A percentile compares a stretch with the other conserved stretches of the same genome.
Conservation (phyloP, 2,329 filamentous ascomycete species). For the Paecilomyces niveus region DNA sequence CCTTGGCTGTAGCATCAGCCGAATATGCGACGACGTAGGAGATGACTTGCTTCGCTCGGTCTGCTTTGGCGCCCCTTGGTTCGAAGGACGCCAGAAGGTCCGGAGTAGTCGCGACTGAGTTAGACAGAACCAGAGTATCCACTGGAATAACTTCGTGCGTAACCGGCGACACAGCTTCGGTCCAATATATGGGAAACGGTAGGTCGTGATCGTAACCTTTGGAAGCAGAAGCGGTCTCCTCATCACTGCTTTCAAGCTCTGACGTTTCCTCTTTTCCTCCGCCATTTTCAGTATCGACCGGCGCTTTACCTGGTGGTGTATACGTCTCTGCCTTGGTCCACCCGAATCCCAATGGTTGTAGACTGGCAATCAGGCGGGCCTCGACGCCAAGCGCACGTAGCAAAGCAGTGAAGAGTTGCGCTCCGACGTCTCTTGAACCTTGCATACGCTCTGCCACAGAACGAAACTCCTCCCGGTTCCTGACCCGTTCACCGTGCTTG, state of each 20-base stretch:
- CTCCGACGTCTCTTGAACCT: conserved; percentile 80
- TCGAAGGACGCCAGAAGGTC: conserved; percentile 71
- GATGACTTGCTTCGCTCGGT: conserved; percentile 81
- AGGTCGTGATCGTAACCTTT: conserved; percentile 66
- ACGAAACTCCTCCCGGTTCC: conserved; percentile 61
- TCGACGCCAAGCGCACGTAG: conserved; percentile 75
- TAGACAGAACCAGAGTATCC: conserved; percentile 63
- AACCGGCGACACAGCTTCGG: conserved; percentile 75
- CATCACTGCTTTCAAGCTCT: conserved; percentile 13
- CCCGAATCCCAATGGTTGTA: conserved; percentile 83
- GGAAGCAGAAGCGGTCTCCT: conserved; percentile 15
- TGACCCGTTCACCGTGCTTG: conserved; percentile 69
- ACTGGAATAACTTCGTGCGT: conserved; percentile 74
- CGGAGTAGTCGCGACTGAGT: conserved; percentile 61
- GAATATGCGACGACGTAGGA: conserved; percentile 82
- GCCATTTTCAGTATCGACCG: conserved; percentile 9
- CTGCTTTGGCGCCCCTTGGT: conserved; percentile 73
- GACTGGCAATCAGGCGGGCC: conserved; percentile 70
- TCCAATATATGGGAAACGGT: conserved; percentile 85
- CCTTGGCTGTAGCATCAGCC: conserved; percentile 80
- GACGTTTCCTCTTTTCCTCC: conserved; percentile 8
- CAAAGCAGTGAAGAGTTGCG: conserved; percentile 83
- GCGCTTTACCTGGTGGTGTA: conserved; percentile 5
- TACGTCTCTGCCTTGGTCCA: conserved; percentile 70
- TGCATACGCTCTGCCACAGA: conserved; percentile 60